A percentile compares a stretch with the other conserved stretches of the same genome.
Evolutionary conservation across 352 stramenopile genomes (phyloP).

Genomic region (Phytophthora meadii): DNA sequence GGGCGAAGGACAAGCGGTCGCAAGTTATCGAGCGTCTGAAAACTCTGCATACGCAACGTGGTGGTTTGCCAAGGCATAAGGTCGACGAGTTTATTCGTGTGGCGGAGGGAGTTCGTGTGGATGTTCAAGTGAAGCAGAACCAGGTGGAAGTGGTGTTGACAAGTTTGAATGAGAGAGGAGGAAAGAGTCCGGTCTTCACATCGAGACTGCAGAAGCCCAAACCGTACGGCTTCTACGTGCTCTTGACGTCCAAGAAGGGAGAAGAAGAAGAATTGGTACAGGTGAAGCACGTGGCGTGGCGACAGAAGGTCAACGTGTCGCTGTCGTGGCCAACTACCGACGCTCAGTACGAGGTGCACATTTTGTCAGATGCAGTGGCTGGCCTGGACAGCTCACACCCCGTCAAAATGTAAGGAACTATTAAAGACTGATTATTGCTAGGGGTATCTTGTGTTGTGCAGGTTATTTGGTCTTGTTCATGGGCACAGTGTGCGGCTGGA

Average conservation of each 20-base stretch:
- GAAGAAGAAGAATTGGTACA: not conserved
- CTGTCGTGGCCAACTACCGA: constrained; percentile 34
- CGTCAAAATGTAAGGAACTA: constrained; percentile 7
- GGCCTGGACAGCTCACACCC: constrained; percentile 45
- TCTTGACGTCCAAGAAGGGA: constrained; percentile 45
- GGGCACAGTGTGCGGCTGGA: constrained; percentile 19
- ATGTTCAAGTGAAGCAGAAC: constrained; percentile 28
- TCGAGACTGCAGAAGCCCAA: constrained; percentile 68
- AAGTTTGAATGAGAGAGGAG: constrained; percentile 35
- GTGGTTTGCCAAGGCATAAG: constrained; percentile 41
- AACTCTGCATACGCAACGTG: constrained; percentile 23
- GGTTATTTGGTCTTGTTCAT: constrained; percentile 8
- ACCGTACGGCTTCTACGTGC: constrained; percentile 78
- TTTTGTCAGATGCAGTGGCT: constrained; percentile 65
- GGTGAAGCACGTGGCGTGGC: constrained; percentile 73
- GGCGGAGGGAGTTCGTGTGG: constrained; percentile 47
- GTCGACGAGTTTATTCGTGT: constrained; percentile 56
- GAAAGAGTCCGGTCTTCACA: constrained; percentile 42
- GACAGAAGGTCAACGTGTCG: constrained; percentile 40
- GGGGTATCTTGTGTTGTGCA: constrained; percentile 13
- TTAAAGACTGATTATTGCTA: constrained; percentile 4
- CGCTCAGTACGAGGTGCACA: constrained; percentile 41
- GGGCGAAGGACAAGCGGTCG: constrained; percentile 38
- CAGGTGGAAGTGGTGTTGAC: constrained; percentile 52
- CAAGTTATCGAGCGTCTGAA: constrained; percentile 45